A percentile compares a stretch with the other conserved stretches of the same genome.
These are phyloP conservation scores for Didymella exigua DNA, from an alignment of 2,329 filamentous ascomycete species.

Conservation along the genomic window DNA sequence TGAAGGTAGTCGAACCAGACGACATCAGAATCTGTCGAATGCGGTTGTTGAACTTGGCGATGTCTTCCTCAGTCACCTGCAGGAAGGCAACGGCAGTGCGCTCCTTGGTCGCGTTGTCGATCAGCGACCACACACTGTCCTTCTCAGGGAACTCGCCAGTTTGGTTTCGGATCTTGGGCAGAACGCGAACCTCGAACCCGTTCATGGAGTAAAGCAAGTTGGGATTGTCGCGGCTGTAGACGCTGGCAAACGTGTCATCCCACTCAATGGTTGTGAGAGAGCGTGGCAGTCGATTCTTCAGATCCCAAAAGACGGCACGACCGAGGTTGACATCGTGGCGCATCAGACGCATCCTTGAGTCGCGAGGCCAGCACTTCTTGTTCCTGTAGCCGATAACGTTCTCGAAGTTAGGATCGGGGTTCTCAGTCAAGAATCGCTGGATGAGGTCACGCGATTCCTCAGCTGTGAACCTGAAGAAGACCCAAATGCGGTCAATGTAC, in stretches of 20 bases:
- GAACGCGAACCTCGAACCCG: constrained; percentile 93
- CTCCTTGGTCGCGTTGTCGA: constrained; percentile 96
- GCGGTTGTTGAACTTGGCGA: constrained; percentile 98
- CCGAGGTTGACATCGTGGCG: constrained; percentile 97
- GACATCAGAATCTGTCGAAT: constrained; percentile 99
- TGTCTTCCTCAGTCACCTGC: constrained; percentile 96
- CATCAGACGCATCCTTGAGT: constrained; percentile 98
- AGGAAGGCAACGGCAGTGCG: constrained; percentile 96
- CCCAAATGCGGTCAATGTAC: constrained; percentile 98
- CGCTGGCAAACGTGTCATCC: constrained; percentile 98
- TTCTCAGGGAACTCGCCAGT: constrained; percentile 97
- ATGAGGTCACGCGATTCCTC: constrained; percentile 96
- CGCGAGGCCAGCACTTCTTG: constrained; percentile 99
- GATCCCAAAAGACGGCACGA: constrained; percentile 96
- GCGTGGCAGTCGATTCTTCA: constrained; percentile 94
- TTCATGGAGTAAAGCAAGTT: constrained; percentile 98
- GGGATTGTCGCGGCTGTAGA: constrained; percentile 97
- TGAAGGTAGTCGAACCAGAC: constrained; percentile 98
- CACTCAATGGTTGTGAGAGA: constrained; percentile 98
- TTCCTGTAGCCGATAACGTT: constrained; percentile 99
- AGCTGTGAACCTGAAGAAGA: constrained; percentile 90
- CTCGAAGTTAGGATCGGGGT: constrained; percentile 98
- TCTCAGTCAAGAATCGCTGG: constrained; percentile 95
- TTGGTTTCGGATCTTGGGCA: constrained; percentile 92
- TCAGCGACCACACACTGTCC: constrained; percentile 97